Conservation (phyloP, 352 stramenopile species). For the Globisporangium takayamanum region DNA sequence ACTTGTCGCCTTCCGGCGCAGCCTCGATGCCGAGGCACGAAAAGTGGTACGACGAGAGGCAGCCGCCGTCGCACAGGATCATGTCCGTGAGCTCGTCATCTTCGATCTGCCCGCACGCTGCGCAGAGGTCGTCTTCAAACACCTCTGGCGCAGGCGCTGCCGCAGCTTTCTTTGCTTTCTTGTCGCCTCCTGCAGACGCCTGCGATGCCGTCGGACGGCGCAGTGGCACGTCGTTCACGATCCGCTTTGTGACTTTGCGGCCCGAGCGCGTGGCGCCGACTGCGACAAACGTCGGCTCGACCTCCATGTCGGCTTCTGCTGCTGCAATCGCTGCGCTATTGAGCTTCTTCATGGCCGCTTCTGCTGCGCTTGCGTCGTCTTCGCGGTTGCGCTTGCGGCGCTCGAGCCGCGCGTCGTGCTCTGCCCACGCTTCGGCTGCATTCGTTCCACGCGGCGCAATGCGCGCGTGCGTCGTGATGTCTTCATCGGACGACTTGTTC, state of each 20-base stretch:
- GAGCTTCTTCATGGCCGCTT: background rate
- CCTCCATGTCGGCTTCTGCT: conserved; percentile 1
- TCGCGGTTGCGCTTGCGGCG: conserved; percentile 26
- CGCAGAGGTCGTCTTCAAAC: conserved; percentile 76
- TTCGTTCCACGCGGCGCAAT: conserved; percentile 36
- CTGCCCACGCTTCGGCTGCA: conserved; percentile 30
- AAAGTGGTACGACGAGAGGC: conserved; percentile 90
- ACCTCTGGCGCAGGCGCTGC: conserved; percentile 14
- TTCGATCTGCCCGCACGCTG: conserved; percentile 74
- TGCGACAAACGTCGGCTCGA: conserved; percentile 41
- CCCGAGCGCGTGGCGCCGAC: conserved; percentile 59
- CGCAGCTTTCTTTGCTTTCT: conserved; percentile 31
- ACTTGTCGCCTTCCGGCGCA: conserved; percentile 65
- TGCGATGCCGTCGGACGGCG: conserved; percentile 11
- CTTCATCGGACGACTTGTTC: conserved; percentile 51
- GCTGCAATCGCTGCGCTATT: background rate
- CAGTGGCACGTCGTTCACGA: conserved; percentile 29
- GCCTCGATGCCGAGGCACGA: conserved; percentile 83
- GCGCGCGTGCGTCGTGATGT: conserved; percentile 28
- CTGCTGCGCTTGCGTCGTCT: conserved; percentile 15
- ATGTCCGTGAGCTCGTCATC: conserved; percentile 78
- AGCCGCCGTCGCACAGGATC: conserved; percentile 91
- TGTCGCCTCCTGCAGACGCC: conserved; percentile 8
- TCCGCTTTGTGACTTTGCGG: conserved; percentile 55
- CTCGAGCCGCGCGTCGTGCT: conserved; percentile 35